A percentile compares a stretch with the other conserved stretches of the same genome.
These are phyloP conservation scores for Saxophila tyrrhenica DNA, from an alignment of 495 filamentous ascomycete genomes.

Conservation along the genomic window DNA sequence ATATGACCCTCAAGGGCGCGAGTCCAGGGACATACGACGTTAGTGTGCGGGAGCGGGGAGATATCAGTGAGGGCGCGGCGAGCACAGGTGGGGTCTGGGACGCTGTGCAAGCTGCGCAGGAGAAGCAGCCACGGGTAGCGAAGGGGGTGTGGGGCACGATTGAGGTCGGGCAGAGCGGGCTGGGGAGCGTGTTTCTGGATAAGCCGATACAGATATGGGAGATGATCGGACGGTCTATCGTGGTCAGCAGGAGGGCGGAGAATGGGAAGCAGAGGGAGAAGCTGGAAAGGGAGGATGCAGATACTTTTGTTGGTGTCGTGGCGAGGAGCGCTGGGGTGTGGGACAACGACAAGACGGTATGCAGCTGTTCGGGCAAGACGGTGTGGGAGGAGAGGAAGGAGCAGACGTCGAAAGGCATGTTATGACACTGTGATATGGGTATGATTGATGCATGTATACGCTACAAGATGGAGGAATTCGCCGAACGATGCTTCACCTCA, in stretches of 20 bases:
- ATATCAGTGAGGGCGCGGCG: constrained; percentile 70
- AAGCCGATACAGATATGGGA: constrained; percentile 83
- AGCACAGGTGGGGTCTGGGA: constrained; percentile 83
- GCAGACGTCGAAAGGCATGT: constrained; percentile 76
- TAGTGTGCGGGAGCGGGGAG: constrained; percentile 73
- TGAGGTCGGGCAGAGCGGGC: constrained; percentile 54
- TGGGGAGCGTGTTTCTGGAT: constrained; percentile 67
- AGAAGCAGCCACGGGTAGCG: constrained; percentile 31
- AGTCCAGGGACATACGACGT: constrained; percentile 69
- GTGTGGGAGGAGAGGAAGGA: constrained; percentile 95
- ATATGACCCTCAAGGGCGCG: constrained; percentile 80
- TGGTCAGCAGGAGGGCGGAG: constrained; percentile 36
- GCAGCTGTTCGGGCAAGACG: constrained; percentile 91
- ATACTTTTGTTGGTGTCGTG: constrained; percentile 84
- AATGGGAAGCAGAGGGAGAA: constrained; percentile 35
- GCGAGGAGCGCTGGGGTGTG: constrained; percentile 90
- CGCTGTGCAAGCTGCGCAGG: constrained; percentile 38
- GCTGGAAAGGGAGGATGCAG: constrained; percentile 57
- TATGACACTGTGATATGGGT: too few species aligned
- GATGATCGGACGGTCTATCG: constrained; percentile 82
- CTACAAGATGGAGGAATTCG: too few species aligned
- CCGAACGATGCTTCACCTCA: too few species aligned
- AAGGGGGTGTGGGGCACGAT: constrained; percentile 66
- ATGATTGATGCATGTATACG: too few species aligned
- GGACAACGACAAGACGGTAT: constrained; percentile 97